Percentiles rank a stretch among this genome's conserved stretches.
phyloP scores from a whole-genome alignment of 805 yeast genomes.

The Kodamaea neixiangensis region DNA sequence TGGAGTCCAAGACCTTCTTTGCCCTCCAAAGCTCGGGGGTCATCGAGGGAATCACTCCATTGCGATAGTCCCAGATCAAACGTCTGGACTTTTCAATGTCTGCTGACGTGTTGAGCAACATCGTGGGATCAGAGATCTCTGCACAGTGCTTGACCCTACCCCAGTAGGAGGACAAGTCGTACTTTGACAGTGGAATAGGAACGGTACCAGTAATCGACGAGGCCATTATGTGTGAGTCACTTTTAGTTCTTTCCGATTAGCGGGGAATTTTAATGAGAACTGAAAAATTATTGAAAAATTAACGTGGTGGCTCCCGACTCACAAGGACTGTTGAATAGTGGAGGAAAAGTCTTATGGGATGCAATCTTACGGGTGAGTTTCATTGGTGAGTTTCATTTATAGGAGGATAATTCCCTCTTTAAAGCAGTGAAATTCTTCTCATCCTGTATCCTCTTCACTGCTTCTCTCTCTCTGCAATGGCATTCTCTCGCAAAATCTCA shows the following conservation, averaged over 20 bases:
- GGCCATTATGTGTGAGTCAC: slow-evolving; percentile 56
- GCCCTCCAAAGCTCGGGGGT: slow-evolving; percentile 88
- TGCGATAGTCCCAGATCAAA: slow-evolving; percentile 68
- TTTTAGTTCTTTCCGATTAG: background rate
- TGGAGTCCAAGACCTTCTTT: slow-evolving; percentile 82
- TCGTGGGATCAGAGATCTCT: slow-evolving; percentile 87
- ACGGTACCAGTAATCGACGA: slow-evolving; percentile 84
- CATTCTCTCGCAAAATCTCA: too few relatives aligned
- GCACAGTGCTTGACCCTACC: slow-evolving; percentile 96
- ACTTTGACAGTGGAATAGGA: slow-evolving; percentile 75
- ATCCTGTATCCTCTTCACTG: background rate
- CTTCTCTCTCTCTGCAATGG: background rate
- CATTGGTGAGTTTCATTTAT: too few relatives aligned
- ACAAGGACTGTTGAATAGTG: too few relatives aligned
- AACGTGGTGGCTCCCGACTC: too few relatives aligned
- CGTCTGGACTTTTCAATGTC: slow-evolving; percentile 67
- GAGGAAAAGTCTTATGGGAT: too few relatives aligned
- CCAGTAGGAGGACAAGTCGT: slow-evolving; percentile 80
- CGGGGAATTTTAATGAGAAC: background rate
- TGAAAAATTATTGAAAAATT: too few relatives aligned
- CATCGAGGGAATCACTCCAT: slow-evolving; percentile 64
- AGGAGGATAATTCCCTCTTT: too few relatives aligned
- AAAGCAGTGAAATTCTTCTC: too few relatives aligned
- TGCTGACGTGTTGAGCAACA: slow-evolving; percentile 69
- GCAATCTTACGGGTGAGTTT: too few relatives aligned